Base-by-base conservation (phyloP, 2,329 filamentous ascomycete species). In the Macrophomina phaseolina region DNA sequence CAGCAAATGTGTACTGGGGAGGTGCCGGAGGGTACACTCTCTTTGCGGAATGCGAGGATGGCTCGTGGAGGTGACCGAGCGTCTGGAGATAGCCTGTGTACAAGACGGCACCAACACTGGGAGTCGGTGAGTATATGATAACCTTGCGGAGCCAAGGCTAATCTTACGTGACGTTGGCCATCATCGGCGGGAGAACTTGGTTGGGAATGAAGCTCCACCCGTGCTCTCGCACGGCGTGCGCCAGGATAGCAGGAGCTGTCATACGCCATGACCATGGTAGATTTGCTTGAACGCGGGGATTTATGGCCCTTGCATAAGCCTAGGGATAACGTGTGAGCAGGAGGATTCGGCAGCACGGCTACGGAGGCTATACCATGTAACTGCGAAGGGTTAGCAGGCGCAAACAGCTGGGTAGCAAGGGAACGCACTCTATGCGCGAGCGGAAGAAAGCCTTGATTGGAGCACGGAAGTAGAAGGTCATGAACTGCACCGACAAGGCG, bases 381-480 rank as follows among this genome's bases (percentile, higher is more conserved):
- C 83, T 85, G 71, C 45, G 63, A 51, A 60, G 61, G 52, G 68
- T 77, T 66, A 75, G 69, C 55, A 11, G n/a, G 11, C 5, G 45
- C 45, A n/a, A 9, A 30, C 42, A 36, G 32, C 11, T 7, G n/a
- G 45, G 45, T 8, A 11, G 48, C 53, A 23, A 23, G 49, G 65
- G 64, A 68, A 84, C 84, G 76, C 93, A 97, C 82, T 97, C 94
- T 70, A 97, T 93, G 67, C 94, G 84, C 1, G 92, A 94, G 68
- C 92, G 88, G 80, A 97, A 97, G 77, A 97, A 97, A 16, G 93
- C 91, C 80, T 97, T 97, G 64, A 93, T 91, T 0, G 94, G 94
- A 0, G 93, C 92, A 66, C 93, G 86, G 76, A 97, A 97, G 69
- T 97, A 97, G 73, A 97, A 97, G 30, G 93, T 63, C 65, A 67